Conservation (phyloP, 805 yeast genomes). For the Sugiyamaella valdiviana region DNA sequence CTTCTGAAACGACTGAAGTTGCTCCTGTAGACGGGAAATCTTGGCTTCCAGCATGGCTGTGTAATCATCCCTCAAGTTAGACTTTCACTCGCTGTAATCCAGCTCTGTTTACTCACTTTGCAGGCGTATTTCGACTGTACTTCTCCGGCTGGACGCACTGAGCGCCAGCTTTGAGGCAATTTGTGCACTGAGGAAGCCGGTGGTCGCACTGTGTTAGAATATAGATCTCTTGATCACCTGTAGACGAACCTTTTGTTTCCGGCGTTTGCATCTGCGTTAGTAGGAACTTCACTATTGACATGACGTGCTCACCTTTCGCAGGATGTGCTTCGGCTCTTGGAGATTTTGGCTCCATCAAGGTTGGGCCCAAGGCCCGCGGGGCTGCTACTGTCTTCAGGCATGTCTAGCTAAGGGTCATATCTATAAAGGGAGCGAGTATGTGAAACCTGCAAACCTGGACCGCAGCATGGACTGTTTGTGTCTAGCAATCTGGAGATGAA, state of each 20-base stretch:
- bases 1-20: constrained; percentile 23
- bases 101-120: constrained; percentile 27
- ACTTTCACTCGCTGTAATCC: background rate
- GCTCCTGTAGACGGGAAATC: constrained; percentile 45
- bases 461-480: too few species aligned
- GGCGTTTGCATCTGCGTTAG: constrained; percentile 17
- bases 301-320: constrained; percentile 20
- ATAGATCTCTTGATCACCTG: background rate
- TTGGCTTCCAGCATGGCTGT: constrained; percentile 51
- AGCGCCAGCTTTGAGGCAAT: constrained; percentile 58
- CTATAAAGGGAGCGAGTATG: too few species aligned
- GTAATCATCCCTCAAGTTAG: constrained; percentile 40
- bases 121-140: constrained; percentile 41
- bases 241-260: constrained; percentile 19
- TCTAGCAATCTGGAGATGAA: too few species aligned
- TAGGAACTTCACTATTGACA: background rate
- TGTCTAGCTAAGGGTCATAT: background rate
- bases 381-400: background rate
- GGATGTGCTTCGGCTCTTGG: constrained; percentile 22
- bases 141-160: constrained; percentile 60
- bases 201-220: constrained; percentile 47
- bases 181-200: constrained; percentile 56
- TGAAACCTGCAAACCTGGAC: too few species aligned
- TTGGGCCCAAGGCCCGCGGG: background rate
- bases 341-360: background rate